phyloP scores from a whole-genome alignment of 768 basidiomycete genomes.

The Termitomyces sp. region DNA sequence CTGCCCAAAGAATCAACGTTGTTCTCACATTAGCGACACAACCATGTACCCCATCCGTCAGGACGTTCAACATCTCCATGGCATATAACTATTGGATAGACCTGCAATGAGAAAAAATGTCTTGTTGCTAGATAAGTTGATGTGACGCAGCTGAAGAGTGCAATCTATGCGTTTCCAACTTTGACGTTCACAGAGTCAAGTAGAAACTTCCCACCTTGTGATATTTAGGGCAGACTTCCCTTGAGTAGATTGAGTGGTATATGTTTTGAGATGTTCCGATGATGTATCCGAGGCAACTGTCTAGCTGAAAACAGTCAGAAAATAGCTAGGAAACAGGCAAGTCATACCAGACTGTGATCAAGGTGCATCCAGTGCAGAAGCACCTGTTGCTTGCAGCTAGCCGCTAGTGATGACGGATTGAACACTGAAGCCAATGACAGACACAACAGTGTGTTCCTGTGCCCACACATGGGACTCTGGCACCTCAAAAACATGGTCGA shows the following conservation, averaged over 20 bases:
- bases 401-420: too few relatives aligned
- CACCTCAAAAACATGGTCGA: too few relatives aligned
- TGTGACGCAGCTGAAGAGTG: slow-evolving; percentile 9
- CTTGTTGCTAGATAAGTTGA: not conserved
- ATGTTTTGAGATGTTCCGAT: not conserved
- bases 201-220: not conserved
- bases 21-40: not conserved
- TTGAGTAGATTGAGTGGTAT: not conserved
- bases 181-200: not conserved
- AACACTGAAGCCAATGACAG: too few relatives aligned
- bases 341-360: too few relatives aligned
- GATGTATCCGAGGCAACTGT: not conserved
- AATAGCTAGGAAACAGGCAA: too few relatives aligned
- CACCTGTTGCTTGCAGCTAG: too few relatives aligned
- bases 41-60: slow-evolving; percentile 57
- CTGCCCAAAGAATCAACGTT: slow-evolving; percentile 32
- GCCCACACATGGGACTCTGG: too few relatives aligned
- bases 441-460: too few relatives aligned
- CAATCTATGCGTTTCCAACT: not conserved
- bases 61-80: slow-evolving; percentile 58
- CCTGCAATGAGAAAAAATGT: not conserved
- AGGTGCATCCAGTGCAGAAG: too few relatives aligned
- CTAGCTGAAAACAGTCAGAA: too few relatives aligned
- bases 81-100: slow-evolving; percentile 13
- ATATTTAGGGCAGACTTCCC: not conserved